A percentile compares a stretch with the other conserved stretches of the same genome.
These are phyloP conservation scores for Lactifluus volemus DNA, from an alignment of 768 basidiomycete genomes.

Conservation along the genomic window DNA sequence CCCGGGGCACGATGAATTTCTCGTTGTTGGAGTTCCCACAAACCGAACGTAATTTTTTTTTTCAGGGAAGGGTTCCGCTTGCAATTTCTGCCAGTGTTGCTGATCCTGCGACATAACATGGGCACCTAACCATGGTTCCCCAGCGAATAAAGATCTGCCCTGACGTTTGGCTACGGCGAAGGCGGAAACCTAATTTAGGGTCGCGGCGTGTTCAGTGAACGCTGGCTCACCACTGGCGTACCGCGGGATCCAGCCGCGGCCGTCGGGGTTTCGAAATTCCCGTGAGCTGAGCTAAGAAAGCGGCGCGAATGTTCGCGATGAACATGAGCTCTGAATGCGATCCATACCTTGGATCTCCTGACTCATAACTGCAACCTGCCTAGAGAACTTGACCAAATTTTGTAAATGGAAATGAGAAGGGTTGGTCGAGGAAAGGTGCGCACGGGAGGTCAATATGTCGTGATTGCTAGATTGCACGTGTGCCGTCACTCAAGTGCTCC, in stretches of 20 bases:
- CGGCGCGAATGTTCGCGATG: not conserved
- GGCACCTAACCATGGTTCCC: not conserved
- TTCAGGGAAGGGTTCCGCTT: not conserved
- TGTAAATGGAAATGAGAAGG: not conserved
- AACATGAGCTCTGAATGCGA: not conserved
- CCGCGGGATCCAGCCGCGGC: not conserved
- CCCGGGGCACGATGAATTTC: conserved; percentile 16
- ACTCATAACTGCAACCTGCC: not conserved
- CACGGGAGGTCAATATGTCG: conserved; percentile 5
- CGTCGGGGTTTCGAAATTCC: not conserved
- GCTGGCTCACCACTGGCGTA: conserved; percentile 2
- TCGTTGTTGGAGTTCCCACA: conserved; percentile 9
- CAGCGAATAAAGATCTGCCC: too few species aligned
- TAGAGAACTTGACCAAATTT: conserved; percentile 2
- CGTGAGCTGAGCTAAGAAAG: not conserved
- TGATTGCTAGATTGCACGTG: conserved; percentile 4
- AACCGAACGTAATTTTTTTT: not conserved
- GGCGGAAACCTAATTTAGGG: not conserved
- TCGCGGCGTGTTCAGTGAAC: not conserved
- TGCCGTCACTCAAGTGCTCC: conserved; percentile 13
- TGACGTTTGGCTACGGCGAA: too few species aligned
- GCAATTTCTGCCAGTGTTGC: not conserved
- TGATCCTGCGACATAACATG: not conserved
- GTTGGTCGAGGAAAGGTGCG: not conserved
- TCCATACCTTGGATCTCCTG: not conserved